Base-by-base conservation (phyloP, 345 rosid genomes). In the Barbarea vulgaris region DNA sequence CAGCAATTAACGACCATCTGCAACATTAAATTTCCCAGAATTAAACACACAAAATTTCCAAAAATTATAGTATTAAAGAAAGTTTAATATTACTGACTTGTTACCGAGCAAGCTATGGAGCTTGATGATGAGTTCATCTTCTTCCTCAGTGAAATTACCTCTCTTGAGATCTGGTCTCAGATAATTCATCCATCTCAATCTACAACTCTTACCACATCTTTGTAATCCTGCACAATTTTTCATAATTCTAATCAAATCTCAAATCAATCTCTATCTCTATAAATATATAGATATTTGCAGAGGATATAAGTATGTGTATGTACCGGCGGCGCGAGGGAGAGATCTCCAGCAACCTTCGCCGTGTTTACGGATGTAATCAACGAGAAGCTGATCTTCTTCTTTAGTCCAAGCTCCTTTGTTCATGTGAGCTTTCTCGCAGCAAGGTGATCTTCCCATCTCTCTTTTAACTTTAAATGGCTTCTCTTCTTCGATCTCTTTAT, bases 341-440 rank as follows among this genome's bases (percentile, higher is more conserved):
- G 97, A 92, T 13, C 96, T 86, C 97, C 97, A 92, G 83, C 93
- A 89, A 21, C 97, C 97, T 79, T 92, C 96, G 18, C 97, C 97
- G 21, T 92, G 93, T 64, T 72, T 42, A 47, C 96, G 88, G 76
- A 92, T 92, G 54, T 89, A 87, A 48, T 88, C 87, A 73, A 89
- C 81, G 31, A 92, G 93, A 67, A 90, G 91, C 48, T 85, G 86
- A 73, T 92, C 97, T 81, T 92, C 97, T 39, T 91, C 97, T 68
- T 89, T 92, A 31, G 92, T 89, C 97, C 97, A 92, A n/a, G 97
- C 96, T 37, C 96, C 97, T 76, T 92, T 92, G 74, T 92, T 90
- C 77, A 91, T 90, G 63, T 92, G 97, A n/a, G 89, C 91, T 70
- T 89, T 92, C 68, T 92, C 97, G 50, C 96, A 92, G 53, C 93